A percentile compares a stretch with the other conserved stretches of the same genome.
Conservation (phyloP, 2,329 filamentous ascomycete species). For the Epichloe elymi region DNA sequence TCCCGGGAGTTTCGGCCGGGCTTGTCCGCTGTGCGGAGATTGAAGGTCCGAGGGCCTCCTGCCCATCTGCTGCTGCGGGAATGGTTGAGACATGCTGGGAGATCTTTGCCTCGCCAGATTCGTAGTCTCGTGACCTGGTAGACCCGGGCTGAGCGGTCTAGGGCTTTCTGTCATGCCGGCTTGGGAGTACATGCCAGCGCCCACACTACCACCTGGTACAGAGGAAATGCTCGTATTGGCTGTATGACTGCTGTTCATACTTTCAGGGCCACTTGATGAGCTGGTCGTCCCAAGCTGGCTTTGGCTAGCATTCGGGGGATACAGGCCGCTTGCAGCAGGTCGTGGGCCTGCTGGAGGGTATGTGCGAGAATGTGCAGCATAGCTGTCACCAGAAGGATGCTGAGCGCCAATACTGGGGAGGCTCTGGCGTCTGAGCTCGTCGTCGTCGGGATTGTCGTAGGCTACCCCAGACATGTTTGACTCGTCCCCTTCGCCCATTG, state of each 20-base stretch:
- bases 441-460: constrained; percentile 46
- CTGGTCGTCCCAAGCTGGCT: constrained; percentile 36
- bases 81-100: constrained; percentile 51
- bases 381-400: constrained; percentile 46
- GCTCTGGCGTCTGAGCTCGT: constrained; percentile 52
- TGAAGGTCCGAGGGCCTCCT: constrained; percentile 43
- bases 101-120: constrained; percentile 44
- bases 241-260: constrained; percentile 29
- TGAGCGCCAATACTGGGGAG: constrained; percentile 64
- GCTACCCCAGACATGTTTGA: constrained; percentile 42
- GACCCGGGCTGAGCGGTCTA: constrained; percentile 64
- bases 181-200: constrained; percentile 54
- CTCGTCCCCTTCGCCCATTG: constrained; percentile 37
- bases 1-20: constrained; percentile 25
- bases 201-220: constrained; percentile 31
- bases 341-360: constrained; percentile 57
- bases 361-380: constrained; percentile 57
- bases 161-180: constrained; percentile 73
- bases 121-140: constrained; percentile 37
- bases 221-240: constrained; percentile 37
- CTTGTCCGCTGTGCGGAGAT: constrained; percentile 35
- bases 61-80: constrained; percentile 46
- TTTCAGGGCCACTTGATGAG: constrained; percentile 36
- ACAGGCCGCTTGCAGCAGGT: constrained; percentile 40
- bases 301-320: constrained; percentile 50